Evolutionary conservation across 2,329 filamentous ascomycete species (phyloP).

Genomic region (Colletotrichum sidae): DNA sequence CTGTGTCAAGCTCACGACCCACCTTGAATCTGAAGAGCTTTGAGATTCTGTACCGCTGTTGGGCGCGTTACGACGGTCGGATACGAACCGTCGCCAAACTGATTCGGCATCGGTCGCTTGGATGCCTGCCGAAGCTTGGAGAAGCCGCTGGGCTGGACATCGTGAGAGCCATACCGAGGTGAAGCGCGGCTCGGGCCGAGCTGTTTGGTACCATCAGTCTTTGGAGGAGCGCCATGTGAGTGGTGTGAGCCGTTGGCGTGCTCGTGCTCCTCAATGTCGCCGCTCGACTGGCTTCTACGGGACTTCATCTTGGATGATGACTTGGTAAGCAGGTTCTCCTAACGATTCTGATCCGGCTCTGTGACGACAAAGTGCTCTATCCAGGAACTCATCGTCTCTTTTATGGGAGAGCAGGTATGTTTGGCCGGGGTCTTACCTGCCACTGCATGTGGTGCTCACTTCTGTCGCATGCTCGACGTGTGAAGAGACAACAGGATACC

Average conservation of each 20-base stretch:
- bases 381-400: not conserved
- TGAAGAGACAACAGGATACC: not conserved
- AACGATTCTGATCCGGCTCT: not conserved
- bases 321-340: not conserved
- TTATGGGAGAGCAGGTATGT: not conserved
- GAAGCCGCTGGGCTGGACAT: conserved; percentile 37
- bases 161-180: conserved; percentile 27
- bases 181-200: conserved; percentile 12
- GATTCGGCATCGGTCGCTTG: conserved; percentile 70
- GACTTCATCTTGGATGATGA: conserved; percentile 17
- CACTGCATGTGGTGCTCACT: not conserved
- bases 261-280: conserved; percentile 6
- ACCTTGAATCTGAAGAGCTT: conserved; percentile 62
- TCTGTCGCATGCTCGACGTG: not conserved
- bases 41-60: conserved; percentile 67
- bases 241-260: not conserved
- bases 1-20: conserved; percentile 33
- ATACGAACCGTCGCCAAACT: conserved; percentile 73
- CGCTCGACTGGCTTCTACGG: conserved; percentile 18
- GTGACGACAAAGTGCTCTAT: not conserved
- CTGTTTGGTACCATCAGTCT: not conserved
- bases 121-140: conserved; percentile 58
- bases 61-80: conserved; percentile 59
- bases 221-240: not conserved
- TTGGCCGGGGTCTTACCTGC: not conserved